Conservation (phyloP, 306 rosid species). For the Vigna hirtella region DNA sequence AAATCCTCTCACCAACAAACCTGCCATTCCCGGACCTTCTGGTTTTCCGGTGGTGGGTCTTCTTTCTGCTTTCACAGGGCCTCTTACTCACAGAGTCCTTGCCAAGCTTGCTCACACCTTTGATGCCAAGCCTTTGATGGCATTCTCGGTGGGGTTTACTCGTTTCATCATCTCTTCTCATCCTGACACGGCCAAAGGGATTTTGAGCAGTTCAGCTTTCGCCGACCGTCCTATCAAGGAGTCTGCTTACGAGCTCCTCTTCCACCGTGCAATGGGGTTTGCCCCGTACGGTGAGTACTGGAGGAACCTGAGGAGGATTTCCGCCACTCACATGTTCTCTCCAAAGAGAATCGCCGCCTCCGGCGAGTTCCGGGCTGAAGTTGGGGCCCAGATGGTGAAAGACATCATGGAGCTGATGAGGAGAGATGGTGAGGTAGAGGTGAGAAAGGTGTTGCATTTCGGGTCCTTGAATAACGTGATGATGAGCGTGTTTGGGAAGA, state of each 20-base stretch:
- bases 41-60: conserved; percentile 71
- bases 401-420: conserved; percentile 52
- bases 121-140: conserved; percentile 64
- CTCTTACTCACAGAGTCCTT: conserved; percentile 58
- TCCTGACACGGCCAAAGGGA: conserved; percentile 70
- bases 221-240: conserved; percentile 78
- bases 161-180: conserved; percentile 65
- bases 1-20: neutral
- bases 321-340: conserved; percentile 64
- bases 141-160: conserved; percentile 70
- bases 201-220: conserved; percentile 65
- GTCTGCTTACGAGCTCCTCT: conserved; percentile 74
- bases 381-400: conserved; percentile 53
- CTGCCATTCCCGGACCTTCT: conserved; percentile 67
- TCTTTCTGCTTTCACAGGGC: conserved; percentile 47
- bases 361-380: conserved; percentile 42
- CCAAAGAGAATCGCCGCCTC: conserved; percentile 55
- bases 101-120: conserved; percentile 47
- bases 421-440: conserved; percentile 54
- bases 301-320: conserved; percentile 75
- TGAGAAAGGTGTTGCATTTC: conserved; percentile 60
- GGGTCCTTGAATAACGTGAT: conserved; percentile 73
- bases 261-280: conserved; percentile 78
- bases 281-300: conserved; percentile 79
- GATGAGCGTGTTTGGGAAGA: conserved; percentile 75